These are phyloP conservation scores for Pseudogymnoascus verrucosus DNA, from an alignment of 2,329 filamentous ascomycete species.

Conservation along the genomic window DNA sequence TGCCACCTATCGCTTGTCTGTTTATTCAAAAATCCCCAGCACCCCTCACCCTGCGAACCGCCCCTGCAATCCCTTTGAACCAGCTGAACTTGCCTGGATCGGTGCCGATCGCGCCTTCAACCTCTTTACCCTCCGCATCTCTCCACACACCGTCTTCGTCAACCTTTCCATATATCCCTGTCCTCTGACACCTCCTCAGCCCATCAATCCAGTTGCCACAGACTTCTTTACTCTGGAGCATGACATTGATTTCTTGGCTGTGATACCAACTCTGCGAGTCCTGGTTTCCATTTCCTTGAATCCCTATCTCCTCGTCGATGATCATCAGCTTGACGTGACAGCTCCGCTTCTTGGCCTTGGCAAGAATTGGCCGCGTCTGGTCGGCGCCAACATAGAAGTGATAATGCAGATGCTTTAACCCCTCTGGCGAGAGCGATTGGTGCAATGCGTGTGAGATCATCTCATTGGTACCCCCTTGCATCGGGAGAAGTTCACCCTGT, in stretches of 20 bases:
- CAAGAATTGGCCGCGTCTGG: slow-evolving; percentile 58
- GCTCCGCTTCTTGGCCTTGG: slow-evolving; percentile 54
- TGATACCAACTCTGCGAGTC: slow-evolving; percentile 77
- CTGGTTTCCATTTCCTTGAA: slow-evolving; percentile 71
- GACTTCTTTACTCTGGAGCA: slow-evolving; percentile 57
- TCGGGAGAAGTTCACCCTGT: slow-evolving; percentile 65
- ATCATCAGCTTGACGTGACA: slow-evolving; percentile 77
- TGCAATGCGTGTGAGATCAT: slow-evolving; percentile 57
- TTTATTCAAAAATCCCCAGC: slow-evolving; percentile 39
- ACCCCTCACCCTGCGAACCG: slow-evolving; percentile 49
- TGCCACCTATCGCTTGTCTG: not conserved
- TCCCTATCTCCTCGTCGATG: slow-evolving; percentile 58
- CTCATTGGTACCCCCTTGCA: slow-evolving; percentile 70
- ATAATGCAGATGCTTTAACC: slow-evolving; percentile 46
- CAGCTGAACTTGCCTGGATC: slow-evolving; percentile 49
- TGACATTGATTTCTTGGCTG: slow-evolving; percentile 67
- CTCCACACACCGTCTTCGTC: slow-evolving; percentile 55
- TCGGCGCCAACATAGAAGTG: slow-evolving; percentile 70
- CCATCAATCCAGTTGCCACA: slow-evolving; percentile 56
- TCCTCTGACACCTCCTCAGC: slow-evolving; percentile 60
- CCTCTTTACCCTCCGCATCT: slow-evolving; percentile 40
- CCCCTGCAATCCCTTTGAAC: slow-evolving; percentile 49
- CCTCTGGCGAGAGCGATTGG: slow-evolving; percentile 40
- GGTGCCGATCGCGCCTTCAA: slow-evolving; percentile 42
- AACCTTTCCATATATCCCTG: slow-evolving; percentile 47